Conservation (phyloP, 2,329 filamentous ascomycete species). For the Balansia obtecta region DNA sequence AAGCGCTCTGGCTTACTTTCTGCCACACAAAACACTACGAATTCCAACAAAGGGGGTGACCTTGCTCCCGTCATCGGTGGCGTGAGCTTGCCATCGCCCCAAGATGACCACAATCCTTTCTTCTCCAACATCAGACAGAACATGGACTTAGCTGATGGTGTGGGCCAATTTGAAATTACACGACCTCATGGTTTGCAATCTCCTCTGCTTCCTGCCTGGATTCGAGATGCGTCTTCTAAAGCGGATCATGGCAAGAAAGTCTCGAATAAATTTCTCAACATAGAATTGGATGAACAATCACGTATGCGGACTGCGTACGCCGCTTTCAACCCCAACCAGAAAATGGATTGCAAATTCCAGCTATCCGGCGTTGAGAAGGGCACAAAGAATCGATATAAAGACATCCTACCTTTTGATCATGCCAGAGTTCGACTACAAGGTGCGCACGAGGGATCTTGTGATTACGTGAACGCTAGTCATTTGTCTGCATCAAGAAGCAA, state of each 20-base stretch:
- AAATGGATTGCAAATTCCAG: conserved; percentile 37
- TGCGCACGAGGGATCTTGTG: conserved; percentile 56
- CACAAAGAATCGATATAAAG: conserved; percentile 92
- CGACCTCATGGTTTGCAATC: conserved; percentile 33
- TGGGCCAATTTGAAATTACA: conserved; percentile 62
- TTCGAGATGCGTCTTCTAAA: conserved; percentile 53
- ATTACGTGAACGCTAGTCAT: conserved; percentile 93
- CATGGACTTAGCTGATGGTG: conserved; percentile 85
- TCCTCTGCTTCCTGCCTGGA: conserved; percentile 59
- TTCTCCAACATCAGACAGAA: conserved; percentile 95
- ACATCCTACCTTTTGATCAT: conserved; percentile 94
- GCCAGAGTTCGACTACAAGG: conserved; percentile 69
- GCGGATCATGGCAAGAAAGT: conserved; percentile 67
- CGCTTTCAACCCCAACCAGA: conserved; percentile 29
- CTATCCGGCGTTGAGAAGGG: conserved; percentile 92
- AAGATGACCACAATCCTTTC: conserved; percentile 70
- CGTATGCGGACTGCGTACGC: conserved; percentile 77
- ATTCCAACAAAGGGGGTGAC: conserved; percentile 23
- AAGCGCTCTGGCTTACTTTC: conserved; percentile 24
- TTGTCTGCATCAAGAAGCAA: conserved; percentile 69
- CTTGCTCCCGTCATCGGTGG: conserved; percentile 73
- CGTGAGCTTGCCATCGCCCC: conserved; percentile 62
- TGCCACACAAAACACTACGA: not conserved
- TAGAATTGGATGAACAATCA: conserved; percentile 75
- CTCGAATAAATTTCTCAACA: conserved; percentile 68